Base-by-base conservation (phyloP, 2,329 filamentous ascomycete species). In the Alternaria sp. region DNA sequence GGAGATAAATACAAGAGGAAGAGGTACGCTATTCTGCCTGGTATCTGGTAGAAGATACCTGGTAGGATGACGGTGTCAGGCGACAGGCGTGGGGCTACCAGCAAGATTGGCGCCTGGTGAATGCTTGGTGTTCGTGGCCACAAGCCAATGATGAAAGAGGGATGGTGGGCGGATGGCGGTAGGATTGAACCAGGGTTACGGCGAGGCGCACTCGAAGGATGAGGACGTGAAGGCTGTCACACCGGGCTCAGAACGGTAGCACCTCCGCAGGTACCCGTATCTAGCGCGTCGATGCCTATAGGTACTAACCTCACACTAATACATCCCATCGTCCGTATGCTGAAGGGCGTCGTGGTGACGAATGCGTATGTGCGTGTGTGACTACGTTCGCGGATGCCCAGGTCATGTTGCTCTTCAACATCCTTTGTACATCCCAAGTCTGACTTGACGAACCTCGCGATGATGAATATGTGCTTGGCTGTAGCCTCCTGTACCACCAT, bases 1-100 rank as follows among this genome's bases (percentile, higher is more conserved):
- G 92, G 92, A 41, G 91, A 94, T 78, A 92, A 90, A 81, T 99
- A 99, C 83, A 94, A 94, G 89, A 94, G 90, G 85, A 98, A 99
- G 92, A 88, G 88, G 74, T 94, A 85, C 75, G 89, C 87, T 62
- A 91, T 97, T 81, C 80, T 97, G 60, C 93, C 95, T 3, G 92
- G 92, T 3, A 81, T 97, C 52, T 85, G 90, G 76, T 95, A 67
- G 46, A 55, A 12, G 12, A 16, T 36, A 0, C 5, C 52, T 85
- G 90, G 76, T 95, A 66, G 46, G 54, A 48, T 50, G 54, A 18
- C 14, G 45, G 14, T 22, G 38, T 40, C 45, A 25, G 32, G 51
- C 52, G 49, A 54, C 16, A 20, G 49, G 11, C 34, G 12, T 38
- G 16, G 46, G 14, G 18, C 38, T 18, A 41, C 1, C 25, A 18